A percentile compares a stretch with the other conserved stretches of the same genome.
phyloP scores from a whole-genome alignment of 306 rosid genomes.

The Dalbergia cultrata region DNA sequence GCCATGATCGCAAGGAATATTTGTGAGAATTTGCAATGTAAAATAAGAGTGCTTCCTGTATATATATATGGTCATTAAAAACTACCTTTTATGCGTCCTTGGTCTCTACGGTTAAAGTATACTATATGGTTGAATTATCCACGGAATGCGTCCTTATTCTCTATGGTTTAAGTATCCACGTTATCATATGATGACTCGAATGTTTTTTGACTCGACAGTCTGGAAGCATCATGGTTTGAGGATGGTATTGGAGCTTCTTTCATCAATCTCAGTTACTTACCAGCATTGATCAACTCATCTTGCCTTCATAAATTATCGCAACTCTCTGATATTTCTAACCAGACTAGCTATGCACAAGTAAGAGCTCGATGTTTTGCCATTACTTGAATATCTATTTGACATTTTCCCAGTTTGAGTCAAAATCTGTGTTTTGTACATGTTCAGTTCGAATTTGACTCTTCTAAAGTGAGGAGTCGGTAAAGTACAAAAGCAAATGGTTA shows the following conservation, averaged over 20 bases:
- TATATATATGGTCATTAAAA: neutral
- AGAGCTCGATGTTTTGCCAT: slow-evolving; percentile 39
- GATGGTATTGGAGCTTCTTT: slow-evolving; percentile 70
- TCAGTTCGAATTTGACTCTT: too few relatives aligned
- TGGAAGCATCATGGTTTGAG: slow-evolving; percentile 89
- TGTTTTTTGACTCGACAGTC: slow-evolving; percentile 62
- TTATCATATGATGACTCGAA: slow-evolving; percentile 29
- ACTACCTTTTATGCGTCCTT: slow-evolving; percentile 16
- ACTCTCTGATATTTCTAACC: slow-evolving; percentile 66
- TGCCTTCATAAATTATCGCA: slow-evolving; percentile 75
- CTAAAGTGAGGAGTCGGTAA: too few relatives aligned
- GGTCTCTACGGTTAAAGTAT: too few relatives aligned
- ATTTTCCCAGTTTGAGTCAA: neutral
- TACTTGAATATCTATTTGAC: slow-evolving; percentile 14
- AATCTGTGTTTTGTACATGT: slow-evolving; percentile 16
- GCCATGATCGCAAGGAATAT: neutral
- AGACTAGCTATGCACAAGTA: slow-evolving; percentile 70
- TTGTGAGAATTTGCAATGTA: neutral
- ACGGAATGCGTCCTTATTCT: neutral
- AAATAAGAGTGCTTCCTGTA: neutral
- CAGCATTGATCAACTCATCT: slow-evolving; percentile 83
- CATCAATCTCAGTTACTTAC: slow-evolving; percentile 86
- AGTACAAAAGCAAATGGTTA: too few relatives aligned
- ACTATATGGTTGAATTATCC: neutral
- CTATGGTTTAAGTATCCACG: slow-evolving; percentile 8